Evolutionary conservation across 441 rosid species (phyloP).

Genomic region (Syzygium syzygioides): DNA sequence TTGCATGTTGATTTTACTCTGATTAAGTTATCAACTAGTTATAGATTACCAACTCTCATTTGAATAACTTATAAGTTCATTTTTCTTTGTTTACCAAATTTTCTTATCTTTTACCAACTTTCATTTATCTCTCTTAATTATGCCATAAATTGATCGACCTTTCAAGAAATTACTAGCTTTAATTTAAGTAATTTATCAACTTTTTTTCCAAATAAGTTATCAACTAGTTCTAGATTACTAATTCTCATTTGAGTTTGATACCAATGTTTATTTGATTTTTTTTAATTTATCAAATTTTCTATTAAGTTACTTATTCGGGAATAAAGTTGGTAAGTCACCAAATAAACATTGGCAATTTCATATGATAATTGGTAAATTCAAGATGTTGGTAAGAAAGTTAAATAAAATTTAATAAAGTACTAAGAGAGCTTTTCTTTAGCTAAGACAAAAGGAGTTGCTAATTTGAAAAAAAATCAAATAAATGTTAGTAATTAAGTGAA

Average conservation of each 20-base stretch:
- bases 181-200: not conserved
- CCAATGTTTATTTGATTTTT: not conserved
- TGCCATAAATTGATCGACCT: not conserved
- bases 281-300: not conserved
- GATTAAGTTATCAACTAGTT: not conserved
- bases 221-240: not conserved
- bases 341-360: not conserved
- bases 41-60: not conserved
- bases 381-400: not conserved
- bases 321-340: not conserved
- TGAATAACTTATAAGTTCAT: not conserved
- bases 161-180: not conserved
- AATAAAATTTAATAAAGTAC: not conserved
- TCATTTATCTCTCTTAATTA: not conserved
- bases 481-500: not conserved
- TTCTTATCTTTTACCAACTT: not conserved
- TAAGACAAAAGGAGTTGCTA: not conserved
- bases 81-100: not conserved
- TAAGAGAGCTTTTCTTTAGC: not conserved
- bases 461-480: not conserved
- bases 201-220: not conserved
- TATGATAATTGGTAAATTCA: not conserved
- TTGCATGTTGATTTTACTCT: not conserved
- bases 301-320: not conserved
- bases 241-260: not conserved